Base-by-base conservation (phyloP, 768 basidiomycete species). In the Trametes cubensis region DNA sequence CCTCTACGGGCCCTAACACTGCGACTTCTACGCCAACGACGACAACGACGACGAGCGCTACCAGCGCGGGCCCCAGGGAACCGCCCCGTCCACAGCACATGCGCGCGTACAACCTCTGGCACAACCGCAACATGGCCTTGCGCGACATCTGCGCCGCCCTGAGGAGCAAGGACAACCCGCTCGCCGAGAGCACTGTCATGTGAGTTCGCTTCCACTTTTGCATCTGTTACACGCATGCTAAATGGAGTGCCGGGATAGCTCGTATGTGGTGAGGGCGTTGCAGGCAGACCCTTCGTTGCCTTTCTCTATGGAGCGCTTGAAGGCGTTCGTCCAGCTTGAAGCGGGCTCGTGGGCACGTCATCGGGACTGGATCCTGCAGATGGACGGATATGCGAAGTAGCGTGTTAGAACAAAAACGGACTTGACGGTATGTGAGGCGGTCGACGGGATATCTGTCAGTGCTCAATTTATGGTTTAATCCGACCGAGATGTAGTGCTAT, bases 171-270 rank as follows among this genome's bases (percentile, higher is more conserved):
- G 66, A 74, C 26, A 75, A 80, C 55, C 82, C 81, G 18, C 73
- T 83, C 44, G 77, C 77, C 47, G 74, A 77, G 55, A 74, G 77
- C 48, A 80, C 81, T 1, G 81, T 82, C 44, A 82, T 83, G 80
- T 82, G 50, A 66, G 78, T 70, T 28, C 28, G 28, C 28, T 6
- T 44, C 7, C 28, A 28, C 6, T 1, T 25, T 8, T 18, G 23
- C 34, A 21, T 4, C 2, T 2, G 21, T 26, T n/a, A n/a, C n/a
- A 17, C 15, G 15, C 26, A 4, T 20, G 40, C 46, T 54, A 25
- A 51, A 45, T 21, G 25, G 26, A 8, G 10, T 6, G 15, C 13
- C 21, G 26, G 21, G 5, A 2, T 40, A 83, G 81, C 67, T 76
- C 79, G 10, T 79, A 83, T 60, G 73, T 82, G 10, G 52, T 82